Base-by-base conservation (phyloP, 345 rosid genomes). In the Populus ilicifolia region DNA sequence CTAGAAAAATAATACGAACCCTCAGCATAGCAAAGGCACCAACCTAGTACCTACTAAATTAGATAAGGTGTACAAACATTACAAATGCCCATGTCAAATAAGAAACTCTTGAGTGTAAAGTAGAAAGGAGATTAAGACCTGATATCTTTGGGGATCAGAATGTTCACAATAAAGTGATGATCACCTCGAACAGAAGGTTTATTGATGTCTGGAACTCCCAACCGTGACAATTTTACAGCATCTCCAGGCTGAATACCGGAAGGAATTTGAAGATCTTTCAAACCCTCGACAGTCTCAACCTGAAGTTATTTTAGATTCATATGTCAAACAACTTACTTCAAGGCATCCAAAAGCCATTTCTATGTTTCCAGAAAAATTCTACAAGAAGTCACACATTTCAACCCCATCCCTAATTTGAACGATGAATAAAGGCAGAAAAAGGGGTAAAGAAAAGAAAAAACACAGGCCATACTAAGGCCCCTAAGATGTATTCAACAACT, bases 241-340 rank as follows among this genome's bases (percentile, higher is more conserved):
- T 89, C 97, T 6, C 98, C 98, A 44, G 97, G 94, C 88, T 95
- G 98, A 84, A 86, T 86, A 73, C 98, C 99, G 8, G 89, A 41
- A 44, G 97, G 98, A 79, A 95, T 89, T 69, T 70, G 79, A 80
- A 93, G 94, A 80, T 90, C 91, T 87, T 79, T 87, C 78, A 83
- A 76, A 65, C 99, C 99, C 75, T 89, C 94, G 29, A 93, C 90
- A 23, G 99, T 95, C 80, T 93, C 93, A 69, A 95, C 99, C 99
- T 95, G 88, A 70, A 50, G 80, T 82, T 78, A 76, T 77, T 77
- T 75, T 12, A 50, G 70, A 35, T 38, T 39, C 54, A 12, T 38
- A 77, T 29, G 17, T 75, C 39, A 77, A 80, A 64, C 5, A 11
- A 61, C 10, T 43, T 67, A 20, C 8, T 18, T 18, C 12, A 59